Evolutionary conservation across 2,329 filamentous ascomycete species (phyloP), one percentile per base, ranked within the genome.

Genomic region (Diplodia corticola): DNA sequence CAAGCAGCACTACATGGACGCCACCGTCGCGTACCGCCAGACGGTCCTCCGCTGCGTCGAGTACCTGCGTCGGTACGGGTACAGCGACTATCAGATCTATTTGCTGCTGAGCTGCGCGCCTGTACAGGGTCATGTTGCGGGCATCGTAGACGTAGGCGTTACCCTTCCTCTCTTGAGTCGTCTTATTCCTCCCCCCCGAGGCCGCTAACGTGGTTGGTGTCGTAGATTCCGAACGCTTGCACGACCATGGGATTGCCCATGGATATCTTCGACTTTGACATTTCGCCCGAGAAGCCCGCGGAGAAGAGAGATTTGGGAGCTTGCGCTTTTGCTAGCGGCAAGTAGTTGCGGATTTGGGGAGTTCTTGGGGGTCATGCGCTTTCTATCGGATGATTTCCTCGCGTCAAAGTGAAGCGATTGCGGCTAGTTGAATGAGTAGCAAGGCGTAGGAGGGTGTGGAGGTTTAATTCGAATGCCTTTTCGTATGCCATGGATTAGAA

Each of bases 201-300:
- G 57, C 17, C 4, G 20, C 57, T 61, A 12, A 61, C 6, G 5
- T 13, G 10, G 37, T 12, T 35, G 7, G 9, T n/a, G n/a, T n/a
- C n/a, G n/a, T 3, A 61, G 57, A 91, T 96, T 57, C 93, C 93
- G 0, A 96, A 97, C 75, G 91, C 91, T 0, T 97, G 93, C 74
- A 96, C 93, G 4, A 97, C 93, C 0, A 81, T 97, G 67, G 93
- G 92, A 0, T 75, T 97, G 64, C 93, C 93, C 0, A 92, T 96
- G 83, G 93, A 97, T 79, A 96, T 97, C 63, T 97, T 97, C 73
- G 91, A 95, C 74, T 96, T 97, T 78, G 93, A 97, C 75, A 94
- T 97, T 70, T 86, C 88, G 54, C 91, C 92, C 0, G 83, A 84
- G 65, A 82, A 82, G 5, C 82, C 84, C 6, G 86, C 85, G 2